A percentile compares a stretch with the other conserved stretches of the same genome.
Conservation (phyloP, 495 filamentous ascomycete species). For the Penicillium desertorum region DNA sequence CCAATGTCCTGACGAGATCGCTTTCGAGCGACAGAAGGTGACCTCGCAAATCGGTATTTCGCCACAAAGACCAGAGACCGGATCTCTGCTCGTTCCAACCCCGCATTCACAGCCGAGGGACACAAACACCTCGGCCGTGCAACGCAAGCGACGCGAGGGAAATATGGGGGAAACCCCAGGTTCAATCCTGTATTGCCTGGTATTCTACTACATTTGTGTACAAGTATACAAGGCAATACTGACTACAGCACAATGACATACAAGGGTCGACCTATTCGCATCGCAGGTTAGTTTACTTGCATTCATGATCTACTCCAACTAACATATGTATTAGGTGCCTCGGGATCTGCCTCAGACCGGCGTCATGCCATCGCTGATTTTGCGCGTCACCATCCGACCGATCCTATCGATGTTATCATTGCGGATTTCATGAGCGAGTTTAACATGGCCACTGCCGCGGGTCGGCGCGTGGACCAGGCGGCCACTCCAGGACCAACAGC, state of each 20-base stretch:
- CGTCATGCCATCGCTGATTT: slow-evolving; percentile 56
- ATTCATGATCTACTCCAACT: slow-evolving; percentile 2
- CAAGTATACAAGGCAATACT: neutral
- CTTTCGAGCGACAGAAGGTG: neutral
- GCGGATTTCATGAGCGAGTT: slow-evolving; percentile 60
- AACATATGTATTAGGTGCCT: slow-evolving; percentile 37
- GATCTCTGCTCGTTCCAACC: neutral
- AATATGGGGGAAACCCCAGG: neutral
- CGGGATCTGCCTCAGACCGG: slow-evolving; percentile 56
- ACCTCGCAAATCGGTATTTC: neutral
- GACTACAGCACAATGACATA: slow-evolving; percentile 16
- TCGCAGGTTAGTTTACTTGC: slow-evolving; percentile 18
- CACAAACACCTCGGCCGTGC: slow-evolving; percentile 10
- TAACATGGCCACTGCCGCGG: slow-evolving; percentile 52
- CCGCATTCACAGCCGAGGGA: slow-evolving; percentile 12
- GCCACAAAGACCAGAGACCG: neutral
- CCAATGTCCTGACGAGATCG: neutral
- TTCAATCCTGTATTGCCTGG: neutral
- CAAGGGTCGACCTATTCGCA: slow-evolving; percentile 25
- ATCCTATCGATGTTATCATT: slow-evolving; percentile 56
- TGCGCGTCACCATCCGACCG: slow-evolving; percentile 42
- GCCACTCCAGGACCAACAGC: slow-evolving; percentile 6
- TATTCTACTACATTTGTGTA: neutral
- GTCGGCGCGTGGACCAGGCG: slow-evolving; percentile 38
- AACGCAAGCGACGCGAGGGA: neutral